Percentiles rank a stretch among this genome's conserved stretches.
Conservation (phyloP, 2,329 filamentous ascomycete genomes). For the Claviceps monticola region DNA sequence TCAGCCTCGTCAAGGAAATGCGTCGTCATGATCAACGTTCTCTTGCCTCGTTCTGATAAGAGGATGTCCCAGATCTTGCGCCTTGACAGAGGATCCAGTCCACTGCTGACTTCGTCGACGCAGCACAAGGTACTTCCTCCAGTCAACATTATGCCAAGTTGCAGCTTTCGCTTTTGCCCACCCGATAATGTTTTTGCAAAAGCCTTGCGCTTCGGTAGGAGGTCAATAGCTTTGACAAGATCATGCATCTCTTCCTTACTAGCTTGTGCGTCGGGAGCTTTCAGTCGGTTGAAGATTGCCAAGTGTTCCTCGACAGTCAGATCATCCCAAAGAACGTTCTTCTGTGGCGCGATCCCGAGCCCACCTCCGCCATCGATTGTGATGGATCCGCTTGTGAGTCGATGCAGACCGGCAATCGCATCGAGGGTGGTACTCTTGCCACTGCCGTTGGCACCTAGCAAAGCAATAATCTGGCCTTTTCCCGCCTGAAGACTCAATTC, state of each 20-base stretch:
- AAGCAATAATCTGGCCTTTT: constrained; percentile 70
- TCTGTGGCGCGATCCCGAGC: constrained; percentile 78
- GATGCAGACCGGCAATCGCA: constrained; percentile 71
- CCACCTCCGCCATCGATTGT: constrained; percentile 65
- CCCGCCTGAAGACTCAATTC: constrained; percentile 56
- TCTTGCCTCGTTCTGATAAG: constrained; percentile 63
- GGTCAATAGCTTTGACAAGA: constrained; percentile 58
- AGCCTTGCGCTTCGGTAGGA: constrained; percentile 59
- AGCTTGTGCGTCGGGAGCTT: constrained; percentile 45
- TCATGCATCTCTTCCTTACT: constrained; percentile 43
- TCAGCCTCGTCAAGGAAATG: constrained; percentile 93
- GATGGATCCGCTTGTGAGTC: constrained; percentile 62
- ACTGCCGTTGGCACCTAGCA: constrained; percentile 79
- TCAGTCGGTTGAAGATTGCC: constrained; percentile 68
- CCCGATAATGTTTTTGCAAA: constrained; percentile 68
- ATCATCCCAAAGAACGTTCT: constrained; percentile 88
- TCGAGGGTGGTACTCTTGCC: constrained; percentile 87
- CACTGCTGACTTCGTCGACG: constrained; percentile 81
- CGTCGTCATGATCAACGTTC: constrained; percentile 79
- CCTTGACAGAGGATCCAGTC: constrained; percentile 73
- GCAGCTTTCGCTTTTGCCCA: constrained; percentile 83
- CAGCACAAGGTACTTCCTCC: constrained; percentile 80
- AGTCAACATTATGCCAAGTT: constrained; percentile 90
- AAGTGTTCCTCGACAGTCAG: constrained; percentile 79
- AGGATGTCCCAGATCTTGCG: constrained; percentile 93